Percentiles rank a stretch among this genome's conserved stretches.
Evolutionary conservation across 2,329 filamentous ascomycete species (phyloP).

Genomic region (Cercospora sojina): DNA sequence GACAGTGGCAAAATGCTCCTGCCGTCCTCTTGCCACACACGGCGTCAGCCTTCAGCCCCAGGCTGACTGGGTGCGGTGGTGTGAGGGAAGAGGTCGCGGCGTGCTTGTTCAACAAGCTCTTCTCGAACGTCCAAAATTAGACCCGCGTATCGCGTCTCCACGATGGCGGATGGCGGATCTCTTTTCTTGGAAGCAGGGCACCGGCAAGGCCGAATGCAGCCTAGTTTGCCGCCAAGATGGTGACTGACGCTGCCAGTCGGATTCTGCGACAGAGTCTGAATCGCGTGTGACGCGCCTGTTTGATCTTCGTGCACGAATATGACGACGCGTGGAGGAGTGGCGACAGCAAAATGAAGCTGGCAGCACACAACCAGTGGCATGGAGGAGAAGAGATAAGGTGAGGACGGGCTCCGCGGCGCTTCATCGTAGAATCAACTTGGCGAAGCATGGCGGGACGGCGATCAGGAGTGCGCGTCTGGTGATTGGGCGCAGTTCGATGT

Average conservation of each 20-base stretch:
- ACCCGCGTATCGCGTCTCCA: slow-evolving; percentile 7
- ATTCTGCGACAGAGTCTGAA: slow-evolving; percentile 19
- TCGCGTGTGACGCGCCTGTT: slow-evolving; percentile 13
- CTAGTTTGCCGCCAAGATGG: neutral
- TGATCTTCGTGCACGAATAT: neutral
- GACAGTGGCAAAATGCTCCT: neutral
- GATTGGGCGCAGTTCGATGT: neutral
- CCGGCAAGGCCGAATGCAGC: neutral
- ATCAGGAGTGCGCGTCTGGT: neutral
- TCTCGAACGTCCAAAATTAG: neutral
- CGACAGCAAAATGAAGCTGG: slow-evolving; percentile 5
- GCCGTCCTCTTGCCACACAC: neutral
- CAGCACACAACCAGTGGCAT: neutral
- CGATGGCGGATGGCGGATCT: neutral
- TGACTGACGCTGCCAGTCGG: slow-evolving; percentile 15
- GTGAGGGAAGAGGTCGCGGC: neutral
- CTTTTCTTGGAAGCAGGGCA: neutral
- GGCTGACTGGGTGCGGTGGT: neutral
- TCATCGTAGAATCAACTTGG: slow-evolving; percentile 7
- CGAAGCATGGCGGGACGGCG: neutral
- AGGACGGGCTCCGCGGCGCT: neutral
- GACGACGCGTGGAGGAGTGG: slow-evolving; percentile 7
- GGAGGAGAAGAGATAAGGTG: neutral
- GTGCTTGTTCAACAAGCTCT: neutral
- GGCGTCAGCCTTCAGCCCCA: neutral